Evolutionary conservation across 345 rosid genomes (phyloP).

Genomic region (Hirschfeldia incana): DNA sequence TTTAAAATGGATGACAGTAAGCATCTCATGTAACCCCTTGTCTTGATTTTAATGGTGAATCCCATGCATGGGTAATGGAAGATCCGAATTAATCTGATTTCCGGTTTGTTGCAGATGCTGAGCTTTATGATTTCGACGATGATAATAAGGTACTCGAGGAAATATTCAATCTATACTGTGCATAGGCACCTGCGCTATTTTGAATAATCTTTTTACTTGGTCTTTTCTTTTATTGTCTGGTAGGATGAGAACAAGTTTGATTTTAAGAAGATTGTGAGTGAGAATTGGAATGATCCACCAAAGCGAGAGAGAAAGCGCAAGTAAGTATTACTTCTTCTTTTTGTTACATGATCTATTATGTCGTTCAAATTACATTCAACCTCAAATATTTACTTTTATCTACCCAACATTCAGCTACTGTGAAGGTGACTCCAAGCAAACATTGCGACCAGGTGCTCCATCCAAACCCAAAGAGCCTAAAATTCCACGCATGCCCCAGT

Average conservation of each 20-base stretch:
- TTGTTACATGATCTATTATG: slow-evolving; percentile 2
- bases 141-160: slow-evolving; percentile 54
- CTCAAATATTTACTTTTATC: slow-evolving; percentile 18
- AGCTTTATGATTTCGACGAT: slow-evolving; percentile 90
- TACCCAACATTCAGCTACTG: slow-evolving; percentile 79
- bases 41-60: background rate
- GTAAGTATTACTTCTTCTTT: slow-evolving; percentile 46
- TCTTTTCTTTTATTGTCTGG: background rate
- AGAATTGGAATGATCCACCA: slow-evolving; percentile 97
- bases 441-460: slow-evolving; percentile 93
- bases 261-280: slow-evolving; percentile 90
- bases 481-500: slow-evolving; percentile 98
- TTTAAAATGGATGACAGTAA: slow-evolving; percentile 97
- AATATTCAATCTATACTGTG: background rate
- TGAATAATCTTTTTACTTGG: background rate
- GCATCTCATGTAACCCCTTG: slow-evolving; percentile 26
- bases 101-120: slow-evolving; percentile 63
- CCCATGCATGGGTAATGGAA: background rate
- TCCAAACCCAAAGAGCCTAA: slow-evolving; percentile 94
- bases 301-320: slow-evolving; percentile 98
- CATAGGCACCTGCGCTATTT: background rate
- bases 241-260: slow-evolving; percentile 91
- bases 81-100: background rate
- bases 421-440: slow-evolving; percentile 95
- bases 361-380: slow-evolving; percentile 20